These are phyloP conservation scores for Echeveria elegans DNA, from an alignment of 164 flowering plant species.

Conservation along the genomic window DNA sequence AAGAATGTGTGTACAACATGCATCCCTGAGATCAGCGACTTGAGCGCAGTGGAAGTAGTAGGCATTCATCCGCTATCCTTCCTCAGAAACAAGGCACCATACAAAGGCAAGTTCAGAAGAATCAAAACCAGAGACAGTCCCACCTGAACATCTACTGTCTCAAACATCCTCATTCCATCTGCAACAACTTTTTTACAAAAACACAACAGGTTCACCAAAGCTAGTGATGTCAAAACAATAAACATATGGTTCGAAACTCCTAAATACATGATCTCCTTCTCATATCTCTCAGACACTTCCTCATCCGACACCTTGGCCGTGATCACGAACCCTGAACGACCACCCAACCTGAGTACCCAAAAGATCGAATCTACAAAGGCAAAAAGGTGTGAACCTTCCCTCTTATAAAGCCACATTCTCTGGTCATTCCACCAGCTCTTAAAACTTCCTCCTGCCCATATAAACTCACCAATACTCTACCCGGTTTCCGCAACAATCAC, in stretches of 20 bases:
- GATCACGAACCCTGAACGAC: conserved; percentile 33
- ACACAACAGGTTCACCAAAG: conserved; percentile 22
- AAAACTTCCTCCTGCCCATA: conserved; percentile 15
- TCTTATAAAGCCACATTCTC: conserved; percentile 36
- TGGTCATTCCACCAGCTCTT: conserved; percentile 47
- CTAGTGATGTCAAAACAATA: conserved; percentile 21
- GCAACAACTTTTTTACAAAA: conserved; percentile 12
- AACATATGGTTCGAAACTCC: conserved; percentile 31
- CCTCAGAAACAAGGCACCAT: conserved; percentile 47
- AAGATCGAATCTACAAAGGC: conserved; percentile 25
- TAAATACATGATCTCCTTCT: conserved; percentile 39
- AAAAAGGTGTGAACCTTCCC: conserved; percentile 30
- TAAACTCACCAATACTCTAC: conserved; percentile 14
- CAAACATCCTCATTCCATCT: conserved; percentile 4
- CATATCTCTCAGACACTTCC: conserved; percentile 33
- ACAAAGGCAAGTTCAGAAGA: conserved; percentile 46
- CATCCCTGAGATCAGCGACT: conserved; percentile 31
- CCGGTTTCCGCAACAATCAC: conserved; percentile 13
- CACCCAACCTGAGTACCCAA: conserved; percentile 26
- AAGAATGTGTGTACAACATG: background rate
- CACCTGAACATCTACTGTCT: conserved; percentile 33
- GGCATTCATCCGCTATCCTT: conserved; percentile 66
- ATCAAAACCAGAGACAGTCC: conserved; percentile 35
- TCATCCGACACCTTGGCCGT: conserved; percentile 37
- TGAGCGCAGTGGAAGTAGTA: conserved; percentile 25